A percentile compares a stretch with the other conserved stretches of the same genome.
These are phyloP conservation scores for Hypocrella siamensis DNA, from an alignment of 2,329 filamentous ascomycete species.

Conservation along the genomic window DNA sequence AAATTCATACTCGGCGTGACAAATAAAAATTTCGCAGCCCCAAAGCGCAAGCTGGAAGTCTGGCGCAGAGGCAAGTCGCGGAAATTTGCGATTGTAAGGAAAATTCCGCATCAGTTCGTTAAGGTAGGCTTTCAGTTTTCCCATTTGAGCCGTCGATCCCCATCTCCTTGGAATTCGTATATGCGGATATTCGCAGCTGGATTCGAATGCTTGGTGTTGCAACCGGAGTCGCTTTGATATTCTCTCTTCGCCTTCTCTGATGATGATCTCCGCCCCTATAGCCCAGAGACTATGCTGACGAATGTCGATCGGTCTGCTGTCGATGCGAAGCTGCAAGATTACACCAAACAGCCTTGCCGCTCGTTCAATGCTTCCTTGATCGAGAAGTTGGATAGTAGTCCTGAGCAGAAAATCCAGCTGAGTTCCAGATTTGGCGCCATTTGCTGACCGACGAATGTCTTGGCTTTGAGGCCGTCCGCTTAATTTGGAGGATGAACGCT, in stretches of 20 bases:
- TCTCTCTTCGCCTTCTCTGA: slow-evolving; percentile 37
- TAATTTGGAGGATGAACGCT: no score
- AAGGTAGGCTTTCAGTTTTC: slow-evolving; percentile 45
- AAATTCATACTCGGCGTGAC: slow-evolving; percentile 41
- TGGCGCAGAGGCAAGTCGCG: slow-evolving; percentile 44
- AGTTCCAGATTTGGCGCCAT: slow-evolving; percentile 10
- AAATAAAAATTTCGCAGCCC: slow-evolving; percentile 64
- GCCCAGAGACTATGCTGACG: slow-evolving; percentile 61
- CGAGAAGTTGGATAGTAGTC: slow-evolving; percentile 57
- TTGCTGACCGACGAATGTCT: slow-evolving; percentile 4
- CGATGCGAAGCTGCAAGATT: slow-evolving; percentile 40
- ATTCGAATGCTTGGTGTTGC: background rate
- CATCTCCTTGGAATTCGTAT: slow-evolving; percentile 13
- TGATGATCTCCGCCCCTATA: slow-evolving; percentile 69
- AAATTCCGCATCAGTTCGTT: slow-evolving; percentile 64
- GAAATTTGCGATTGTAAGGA: slow-evolving; percentile 48
- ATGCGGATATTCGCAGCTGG: background rate
- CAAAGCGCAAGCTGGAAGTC: slow-evolving; percentile 76
- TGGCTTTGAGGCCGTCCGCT: no score
- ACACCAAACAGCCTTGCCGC: slow-evolving; percentile 64
- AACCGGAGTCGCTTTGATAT: slow-evolving; percentile 1
- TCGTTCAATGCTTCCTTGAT: slow-evolving; percentile 52
- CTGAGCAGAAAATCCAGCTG: slow-evolving; percentile 54
- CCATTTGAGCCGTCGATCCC: slow-evolving; percentile 29
- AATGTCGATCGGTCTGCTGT: slow-evolving; percentile 42